Base-by-base conservation (phyloP, 257 asterid species). In the Nicotiana attenuata region DNA sequence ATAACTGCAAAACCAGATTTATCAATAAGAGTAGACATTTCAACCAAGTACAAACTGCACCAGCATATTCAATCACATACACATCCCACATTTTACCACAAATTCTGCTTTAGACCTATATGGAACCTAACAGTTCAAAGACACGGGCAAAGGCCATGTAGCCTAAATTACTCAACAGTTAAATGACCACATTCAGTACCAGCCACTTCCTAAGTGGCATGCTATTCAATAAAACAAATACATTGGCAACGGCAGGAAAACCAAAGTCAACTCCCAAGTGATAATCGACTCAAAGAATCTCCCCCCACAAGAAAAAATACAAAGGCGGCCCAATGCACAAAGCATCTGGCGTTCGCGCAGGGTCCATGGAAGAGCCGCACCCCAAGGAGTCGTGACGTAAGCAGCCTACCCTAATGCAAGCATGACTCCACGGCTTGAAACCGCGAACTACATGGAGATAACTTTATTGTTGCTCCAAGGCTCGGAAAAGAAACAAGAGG, bases 1-100 rank as follows among this genome's bases (percentile, higher is more conserved):
- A 89, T 60, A 87, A 73, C 97, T 92, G 84, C 82, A 76, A 65
- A 63, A 45, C 38, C 4, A 73, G 14, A 45, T 22, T 73, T 14
- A 73, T 73, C 15, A 73, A 7, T 73, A 76, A 33, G 78, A 22
- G 61, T 71, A 14, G 38, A 7, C 38, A 45, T 45, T 55, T 47
- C 14, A 10, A 20, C 20, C 15, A 71, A 7, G 14, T 22, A 73
- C 61, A 47, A 3, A 45, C 24, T 13, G 8, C 78, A 73, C 78
- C 61, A 73, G 8, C 22, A 73, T 22, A 47, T 47, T 35, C 61
- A 47, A 73, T 47, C 78, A 24, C 78, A 7, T 73, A 28, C 24
- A 11, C 33, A 69, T 22, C 67, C 33, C 67, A 61, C 26, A 61
- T 11, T 69, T 38, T 41, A 41, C 35, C 0, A 0, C 33, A 41